phyloP scores from a whole-genome alignment of 2,329 filamentous ascomycete species.

The Aspergillus persii region DNA sequence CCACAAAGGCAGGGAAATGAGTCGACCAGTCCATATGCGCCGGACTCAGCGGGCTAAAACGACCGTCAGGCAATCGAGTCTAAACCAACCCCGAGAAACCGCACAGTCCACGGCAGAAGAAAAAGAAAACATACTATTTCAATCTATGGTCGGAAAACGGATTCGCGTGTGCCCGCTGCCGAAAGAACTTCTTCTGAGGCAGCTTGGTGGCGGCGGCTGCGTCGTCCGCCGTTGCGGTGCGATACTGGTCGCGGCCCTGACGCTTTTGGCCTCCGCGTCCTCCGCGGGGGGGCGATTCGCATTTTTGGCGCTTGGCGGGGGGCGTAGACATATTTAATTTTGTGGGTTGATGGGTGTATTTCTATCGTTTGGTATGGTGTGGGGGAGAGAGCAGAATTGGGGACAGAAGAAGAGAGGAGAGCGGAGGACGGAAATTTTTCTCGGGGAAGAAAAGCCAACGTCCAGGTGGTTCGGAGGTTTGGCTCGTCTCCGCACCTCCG shows the following conservation, averaged over 20 bases:
- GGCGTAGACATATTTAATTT: conserved; percentile 4
- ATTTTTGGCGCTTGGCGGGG: conserved; percentile 8
- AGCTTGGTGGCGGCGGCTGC: conserved; percentile 52
- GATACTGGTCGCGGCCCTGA: conserved; percentile 25
- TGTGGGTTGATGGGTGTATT: background rate
- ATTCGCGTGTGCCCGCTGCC: conserved; percentile 95
- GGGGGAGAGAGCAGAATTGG: background rate
- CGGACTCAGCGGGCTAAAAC: conserved; percentile 69
- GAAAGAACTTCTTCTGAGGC: conserved; percentile 93
- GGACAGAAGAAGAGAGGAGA: background rate
- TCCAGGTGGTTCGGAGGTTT: too few species aligned
- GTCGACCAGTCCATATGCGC: conserved; percentile 86
- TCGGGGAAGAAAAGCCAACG: background rate
- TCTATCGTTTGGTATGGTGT: background rate
- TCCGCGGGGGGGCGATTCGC: background rate
- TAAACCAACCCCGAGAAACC: background rate
- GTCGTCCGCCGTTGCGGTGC: conserved; percentile 17
- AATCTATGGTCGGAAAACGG: conserved; percentile 93
- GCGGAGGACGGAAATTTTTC: background rate
- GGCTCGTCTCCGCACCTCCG: too few species aligned
- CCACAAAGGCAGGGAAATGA: conserved; percentile 73
- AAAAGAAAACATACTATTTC: conserved; percentile 67
- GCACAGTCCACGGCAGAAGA: background rate
- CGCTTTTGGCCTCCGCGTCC: conserved; percentile 37
- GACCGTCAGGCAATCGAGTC: background rate